Conservation (phyloP, 2,329 filamentous ascomycete genomes). For the Ophiosphaerella herpotricha region DNA sequence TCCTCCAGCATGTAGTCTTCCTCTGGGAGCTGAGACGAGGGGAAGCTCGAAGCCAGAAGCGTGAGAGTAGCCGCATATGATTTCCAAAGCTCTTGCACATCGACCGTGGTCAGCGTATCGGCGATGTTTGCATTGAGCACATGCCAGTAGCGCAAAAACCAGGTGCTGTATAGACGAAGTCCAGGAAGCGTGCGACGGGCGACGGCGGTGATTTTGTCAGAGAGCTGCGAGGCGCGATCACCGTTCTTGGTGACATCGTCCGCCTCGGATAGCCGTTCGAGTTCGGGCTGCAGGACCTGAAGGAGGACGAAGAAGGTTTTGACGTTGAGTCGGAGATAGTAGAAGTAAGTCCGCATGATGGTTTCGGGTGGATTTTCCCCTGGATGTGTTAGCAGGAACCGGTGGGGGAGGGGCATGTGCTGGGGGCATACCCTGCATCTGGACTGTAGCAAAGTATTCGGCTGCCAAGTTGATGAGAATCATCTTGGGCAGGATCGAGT, state of each 20-base stretch:
- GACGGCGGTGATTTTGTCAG: slow-evolving; percentile 61
- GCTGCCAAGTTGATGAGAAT: slow-evolving; percentile 85
- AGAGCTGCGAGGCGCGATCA: slow-evolving; percentile 41
- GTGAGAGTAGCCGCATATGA: slow-evolving; percentile 67
- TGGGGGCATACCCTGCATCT: slow-evolving; percentile 58
- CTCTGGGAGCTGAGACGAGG: slow-evolving; percentile 59
- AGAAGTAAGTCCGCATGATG: slow-evolving; percentile 55
- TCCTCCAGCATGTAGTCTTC: slow-evolving; percentile 69
- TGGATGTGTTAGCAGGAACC: slow-evolving; percentile 17
- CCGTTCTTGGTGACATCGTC: slow-evolving; percentile 52
- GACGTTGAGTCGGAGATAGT: slow-evolving; percentile 76
- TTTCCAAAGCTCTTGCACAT: slow-evolving; percentile 67
- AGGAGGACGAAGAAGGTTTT: slow-evolving; percentile 76
- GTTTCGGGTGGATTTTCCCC: slow-evolving; percentile 38
- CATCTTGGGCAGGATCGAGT: slow-evolving; percentile 74
- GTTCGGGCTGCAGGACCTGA: slow-evolving; percentile 70
- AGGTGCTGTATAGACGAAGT: slow-evolving; percentile 70
- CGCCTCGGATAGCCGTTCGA: slow-evolving; percentile 60
- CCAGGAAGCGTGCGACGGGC: slow-evolving; percentile 66
- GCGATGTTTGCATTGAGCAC: slow-evolving; percentile 60
- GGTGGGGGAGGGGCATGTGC: slow-evolving; percentile 10
- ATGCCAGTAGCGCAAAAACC: slow-evolving; percentile 63
- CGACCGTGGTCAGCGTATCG: slow-evolving; percentile 59
- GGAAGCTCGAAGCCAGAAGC: slow-evolving; percentile 62
- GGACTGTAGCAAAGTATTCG: slow-evolving; percentile 70